Conservation (phyloP, 2,329 filamentous ascomycete genomes). For the Waltergamsia citrina region DNA sequence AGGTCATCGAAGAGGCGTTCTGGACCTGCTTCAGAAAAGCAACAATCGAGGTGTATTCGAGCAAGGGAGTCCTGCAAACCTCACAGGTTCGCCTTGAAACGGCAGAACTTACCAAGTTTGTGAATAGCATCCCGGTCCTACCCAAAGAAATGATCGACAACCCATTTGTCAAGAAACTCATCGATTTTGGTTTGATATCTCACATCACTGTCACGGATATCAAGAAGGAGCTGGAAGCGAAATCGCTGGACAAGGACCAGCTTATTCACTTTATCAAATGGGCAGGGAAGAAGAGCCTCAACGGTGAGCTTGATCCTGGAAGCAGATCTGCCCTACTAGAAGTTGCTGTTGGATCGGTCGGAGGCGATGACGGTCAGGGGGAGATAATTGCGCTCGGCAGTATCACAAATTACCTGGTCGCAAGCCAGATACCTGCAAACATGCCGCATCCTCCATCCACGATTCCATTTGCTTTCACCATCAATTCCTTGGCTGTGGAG, state of each 20-base stretch:
- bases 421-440: slow-evolving; percentile 70
- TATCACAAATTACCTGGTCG: slow-evolving; percentile 66
- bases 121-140: slow-evolving; percentile 80
- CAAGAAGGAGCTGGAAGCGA: slow-evolving; percentile 69
- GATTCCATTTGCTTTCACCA: slow-evolving; percentile 78
- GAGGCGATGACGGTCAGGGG: slow-evolving; percentile 50
- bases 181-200: slow-evolving; percentile 77
- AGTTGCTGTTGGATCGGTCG: slow-evolving; percentile 66
- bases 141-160: slow-evolving; percentile 64
- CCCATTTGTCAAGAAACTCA: slow-evolving; percentile 71
- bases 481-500: slow-evolving; percentile 53
- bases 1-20: slow-evolving; percentile 88
- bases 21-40: slow-evolving; percentile 84
- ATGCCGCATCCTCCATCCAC: slow-evolving; percentile 74
- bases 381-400: slow-evolving; percentile 69
- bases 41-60: slow-evolving; percentile 81
- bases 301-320: slow-evolving; percentile 60
- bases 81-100: slow-evolving; percentile 70
- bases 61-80: slow-evolving; percentile 76
- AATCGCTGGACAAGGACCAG: slow-evolving; percentile 71
- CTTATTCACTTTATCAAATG: slow-evolving; percentile 77
- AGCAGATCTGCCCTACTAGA: slow-evolving; percentile 65
- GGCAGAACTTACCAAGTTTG: slow-evolving; percentile 59
- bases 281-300: slow-evolving; percentile 63
- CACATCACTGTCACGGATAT: slow-evolving; percentile 85